Evolutionary conservation across 305 asterid species (phyloP).

Genomic region (Rubia occidens): DNA sequence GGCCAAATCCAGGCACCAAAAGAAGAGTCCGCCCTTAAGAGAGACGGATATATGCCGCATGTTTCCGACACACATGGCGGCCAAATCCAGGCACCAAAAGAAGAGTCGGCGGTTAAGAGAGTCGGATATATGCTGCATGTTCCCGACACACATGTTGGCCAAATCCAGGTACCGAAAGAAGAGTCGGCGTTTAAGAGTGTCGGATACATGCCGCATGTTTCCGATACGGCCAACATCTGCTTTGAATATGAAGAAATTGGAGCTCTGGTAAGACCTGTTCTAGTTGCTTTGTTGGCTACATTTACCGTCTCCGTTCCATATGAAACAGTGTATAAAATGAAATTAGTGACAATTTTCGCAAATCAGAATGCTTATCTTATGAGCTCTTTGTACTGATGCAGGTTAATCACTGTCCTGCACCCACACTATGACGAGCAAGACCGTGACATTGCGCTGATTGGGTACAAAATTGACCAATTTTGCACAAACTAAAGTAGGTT

Average conservation of each 20-base stretch:
- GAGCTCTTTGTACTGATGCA: background rate
- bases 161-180: background rate
- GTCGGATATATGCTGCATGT: no score
- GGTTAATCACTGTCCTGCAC: background rate
- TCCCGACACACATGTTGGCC: background rate
- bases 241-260: slow-evolving; percentile 12
- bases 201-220: no score
- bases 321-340: no score
- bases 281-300: no score
- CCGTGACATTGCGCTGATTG: background rate
- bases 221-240: background rate
- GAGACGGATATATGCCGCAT: background rate
- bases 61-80: background rate
- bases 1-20: background rate
- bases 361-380: background rate
- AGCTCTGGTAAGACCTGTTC: slow-evolving; percentile 9
- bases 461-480: background rate
- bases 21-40: background rate
- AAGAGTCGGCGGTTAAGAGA: no score
- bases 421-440: background rate
- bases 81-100: background rate
- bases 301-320: background rate
- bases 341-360: no score
- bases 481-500: background rate
- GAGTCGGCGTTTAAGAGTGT: no score